Evolutionary conservation across 2,329 filamentous ascomycete species (phyloP), one percentile per base, ranked within the genome.

Genomic region (Coniosporium tulheliwenetii): DNA sequence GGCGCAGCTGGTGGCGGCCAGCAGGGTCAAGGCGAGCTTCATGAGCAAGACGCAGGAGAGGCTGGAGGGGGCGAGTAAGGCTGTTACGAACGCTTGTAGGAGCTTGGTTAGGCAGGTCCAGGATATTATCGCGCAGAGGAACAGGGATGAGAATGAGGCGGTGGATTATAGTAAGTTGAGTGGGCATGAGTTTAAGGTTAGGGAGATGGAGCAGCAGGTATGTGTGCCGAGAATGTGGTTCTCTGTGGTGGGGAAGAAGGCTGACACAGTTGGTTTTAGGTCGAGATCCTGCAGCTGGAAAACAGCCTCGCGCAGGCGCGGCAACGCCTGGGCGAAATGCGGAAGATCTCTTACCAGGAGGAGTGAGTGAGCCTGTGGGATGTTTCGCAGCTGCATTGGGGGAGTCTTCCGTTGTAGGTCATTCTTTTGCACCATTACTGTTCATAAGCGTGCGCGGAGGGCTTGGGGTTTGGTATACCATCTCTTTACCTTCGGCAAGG

Each of bases 171-270:
- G 73, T 36, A 84, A 86, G 65, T 67, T 98, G 37, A 87, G 84
- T 46, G 78, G 81, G 30, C 89, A 95, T 62, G 91, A 98, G 66
- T 96, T 98, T 71, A 98, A 98, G 73, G 86, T 95, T 39, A 75
- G 81, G 52, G 87, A 98, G 67, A 98, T 98, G 91, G 91, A 98
- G 67, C 91, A 98, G 59, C 91, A 98, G 83, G 87, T 94, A 71
- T 53, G 73, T 71, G 19, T 26, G 19, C 19, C 19, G 19, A 3
- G 19, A 26, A 7, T 26, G 4, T 3, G 3, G 7, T 26, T 26
- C 19, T n/a, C 19, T 3, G 19, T 26, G 19, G 19, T 26, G 19
- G 19, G 19, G 19, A 26, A 7, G 19, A 4, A 7, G 7, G 7
- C 19, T 26, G 19, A 26, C 19, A 26, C 4, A 3, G 33, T 37